Evolutionary conservation across 106 monocot genomes (phyloP), one percentile per base, ranked within the genome.

Genomic region (Acorus calamus): DNA sequence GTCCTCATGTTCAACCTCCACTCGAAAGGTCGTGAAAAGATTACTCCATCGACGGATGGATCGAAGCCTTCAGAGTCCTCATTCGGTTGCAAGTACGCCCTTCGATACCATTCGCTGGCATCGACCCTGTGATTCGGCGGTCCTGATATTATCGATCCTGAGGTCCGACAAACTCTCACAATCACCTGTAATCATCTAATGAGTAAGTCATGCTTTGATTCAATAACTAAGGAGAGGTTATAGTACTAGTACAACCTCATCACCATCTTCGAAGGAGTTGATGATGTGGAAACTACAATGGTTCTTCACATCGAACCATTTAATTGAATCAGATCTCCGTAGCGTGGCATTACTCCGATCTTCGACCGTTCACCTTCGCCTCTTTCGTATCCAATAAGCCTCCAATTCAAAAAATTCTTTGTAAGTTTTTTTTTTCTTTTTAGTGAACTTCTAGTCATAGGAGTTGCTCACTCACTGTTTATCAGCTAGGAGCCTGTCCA

Each of bases 281-380:
- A 75, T 13, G 5, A 75, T n/a, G 55, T 80, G 74, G 49, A 80
- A 75, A 8, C 51, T 55, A 48, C 80, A 80, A 49, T 46, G 75
- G 49, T 70, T 60, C 67, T 67, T 63, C 2, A 74, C 63, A 0
- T 80, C 64, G 50, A 80, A 83, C 82, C 82, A 83, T 11, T 64
- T 71, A 42, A 83, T 42, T 13, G 82, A 74, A 55, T 75, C 66
- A 7, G 78, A 71, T 78, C 55, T 7, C 82, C 82, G 63, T 67
- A 78, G 10, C 82, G 78, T 28, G 82, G 82, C 82, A 83, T 78
- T 46, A 83, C 78, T 5, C 82, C 82, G 11, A 83, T 78, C 71
- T 78, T 78, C 56, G 78, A 70, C 71, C 74, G 68, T 51, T 28
- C 28, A 28, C 28, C 28, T 28, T 74, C 67, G 52, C 75, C 74